phyloP scores from a whole-genome alignment of 2,329 filamentous ascomycete species.

The Penicillium glabrum region DNA sequence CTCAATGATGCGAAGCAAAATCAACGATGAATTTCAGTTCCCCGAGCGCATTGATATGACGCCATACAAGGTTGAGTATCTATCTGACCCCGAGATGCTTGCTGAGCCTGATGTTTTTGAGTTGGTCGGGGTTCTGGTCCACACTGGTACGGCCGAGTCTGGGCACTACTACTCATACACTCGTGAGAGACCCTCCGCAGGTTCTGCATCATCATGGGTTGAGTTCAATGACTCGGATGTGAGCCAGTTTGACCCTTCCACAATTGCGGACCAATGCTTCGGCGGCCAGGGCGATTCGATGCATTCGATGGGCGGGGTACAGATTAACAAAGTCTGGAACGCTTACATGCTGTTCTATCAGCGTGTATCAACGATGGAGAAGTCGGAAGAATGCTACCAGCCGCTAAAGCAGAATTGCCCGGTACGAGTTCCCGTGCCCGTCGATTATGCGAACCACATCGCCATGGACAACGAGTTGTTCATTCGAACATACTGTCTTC shows the following conservation, averaged over 20 bases:
- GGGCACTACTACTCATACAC: slow-evolving; percentile 98
- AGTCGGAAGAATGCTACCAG: slow-evolving; percentile 52
- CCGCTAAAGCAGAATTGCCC: slow-evolving; percentile 49
- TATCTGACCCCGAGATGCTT: slow-evolving; percentile 62
- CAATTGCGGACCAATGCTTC: slow-evolving; percentile 76
- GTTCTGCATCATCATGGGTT: slow-evolving; percentile 64
- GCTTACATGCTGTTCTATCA: slow-evolving; percentile 99
- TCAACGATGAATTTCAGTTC: slow-evolving; percentile 93
- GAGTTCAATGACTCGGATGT: slow-evolving; percentile 95
- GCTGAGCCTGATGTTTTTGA: slow-evolving; percentile 76
- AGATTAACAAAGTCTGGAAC: slow-evolving; percentile 71
- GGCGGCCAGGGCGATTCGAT: slow-evolving; percentile 64
- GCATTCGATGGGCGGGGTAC: slow-evolving; percentile 46
- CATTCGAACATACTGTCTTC: slow-evolving; percentile 75
- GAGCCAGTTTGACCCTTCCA: slow-evolving; percentile 68
- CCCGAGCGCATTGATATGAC: slow-evolving; percentile 81
- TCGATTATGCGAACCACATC: slow-evolving; percentile 56
- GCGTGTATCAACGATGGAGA: slow-evolving; percentile 65
- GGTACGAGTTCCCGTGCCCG: slow-evolving; percentile 48
- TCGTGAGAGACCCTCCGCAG: slow-evolving; percentile 66
- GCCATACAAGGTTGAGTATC: slow-evolving; percentile 82
- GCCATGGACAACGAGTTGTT: slow-evolving; percentile 70
- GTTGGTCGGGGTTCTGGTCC: slow-evolving; percentile 90
- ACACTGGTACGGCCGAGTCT: slow-evolving; percentile 87
- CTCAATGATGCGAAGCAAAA: slow-evolving; percentile 80